phyloP scores from a whole-genome alignment of 768 basidiomycete genomes.

The Tricholomella constricta region DNA sequence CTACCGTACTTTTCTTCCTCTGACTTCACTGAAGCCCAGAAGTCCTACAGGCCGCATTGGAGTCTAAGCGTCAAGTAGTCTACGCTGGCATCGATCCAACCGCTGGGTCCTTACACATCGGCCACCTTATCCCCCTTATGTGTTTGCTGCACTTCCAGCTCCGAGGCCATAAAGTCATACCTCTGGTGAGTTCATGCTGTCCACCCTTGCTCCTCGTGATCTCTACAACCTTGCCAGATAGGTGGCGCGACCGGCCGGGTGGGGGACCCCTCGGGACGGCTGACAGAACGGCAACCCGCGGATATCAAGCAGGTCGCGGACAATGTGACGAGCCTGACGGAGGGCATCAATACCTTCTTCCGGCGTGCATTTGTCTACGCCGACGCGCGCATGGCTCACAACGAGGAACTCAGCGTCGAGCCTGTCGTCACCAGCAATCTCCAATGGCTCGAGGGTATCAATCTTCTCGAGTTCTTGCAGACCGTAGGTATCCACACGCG shows the following conservation, averaged over 20 bases:
- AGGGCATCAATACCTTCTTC: constrained; percentile 76
- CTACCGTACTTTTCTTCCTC: constrained; percentile 1
- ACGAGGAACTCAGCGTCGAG: constrained; percentile 19
- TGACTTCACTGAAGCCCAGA: constrained; percentile 37
- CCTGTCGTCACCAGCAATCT: constrained; percentile 49
- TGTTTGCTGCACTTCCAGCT: constrained; percentile 86
- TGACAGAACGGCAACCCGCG: constrained; percentile 75
- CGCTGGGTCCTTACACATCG: constrained; percentile 86
- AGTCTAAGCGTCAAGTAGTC: constrained; percentile 48
- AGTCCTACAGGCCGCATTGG: constrained; percentile 39
- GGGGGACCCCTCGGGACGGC: constrained; percentile 93
- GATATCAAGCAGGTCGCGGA: constrained; percentile 55
- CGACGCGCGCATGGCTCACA: constrained; percentile 28
- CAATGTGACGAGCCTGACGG: constrained; percentile 67
- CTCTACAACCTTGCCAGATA: constrained; percentile 55
- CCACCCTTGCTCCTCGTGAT: neutral
- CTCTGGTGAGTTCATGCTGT: constrained; percentile 63
- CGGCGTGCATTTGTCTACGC: constrained; percentile 64
- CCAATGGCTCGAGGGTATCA: constrained; percentile 75
- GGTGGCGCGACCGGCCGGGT: constrained; percentile 96
- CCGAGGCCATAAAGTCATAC: constrained; percentile 80
- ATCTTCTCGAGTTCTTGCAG: constrained; percentile 82
- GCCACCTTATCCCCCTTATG: constrained; percentile 89
- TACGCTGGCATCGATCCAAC: constrained; percentile 96
- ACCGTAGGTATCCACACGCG: constrained; percentile 77